phyloP scores from a whole-genome alignment of 257 asterid species.

The Lantana camara region DNA sequence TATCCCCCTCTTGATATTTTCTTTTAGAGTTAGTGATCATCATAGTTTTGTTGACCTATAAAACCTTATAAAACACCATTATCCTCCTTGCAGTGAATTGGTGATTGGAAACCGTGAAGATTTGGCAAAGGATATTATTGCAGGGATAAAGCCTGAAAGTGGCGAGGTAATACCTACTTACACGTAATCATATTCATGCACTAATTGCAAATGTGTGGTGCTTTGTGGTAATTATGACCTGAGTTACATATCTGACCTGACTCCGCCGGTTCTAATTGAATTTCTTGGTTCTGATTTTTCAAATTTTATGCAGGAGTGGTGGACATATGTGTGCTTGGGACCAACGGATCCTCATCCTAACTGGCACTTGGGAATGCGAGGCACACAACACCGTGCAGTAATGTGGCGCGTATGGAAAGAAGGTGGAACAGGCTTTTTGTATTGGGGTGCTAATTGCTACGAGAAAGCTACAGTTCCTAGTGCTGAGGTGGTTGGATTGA shows the following conservation, averaged over 20 bases:
- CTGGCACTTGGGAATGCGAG: conserved; percentile 99
- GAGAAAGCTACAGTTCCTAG: conserved; percentile 90
- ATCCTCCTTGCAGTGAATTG: conserved; percentile 79
- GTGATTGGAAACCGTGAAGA: conserved; percentile 98
- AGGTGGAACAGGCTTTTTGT: conserved; percentile 94
- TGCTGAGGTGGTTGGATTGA: conserved; percentile 71
- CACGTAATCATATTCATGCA: background rate
- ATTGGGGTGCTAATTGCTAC: conserved; percentile 99
- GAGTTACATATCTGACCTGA: background rate
- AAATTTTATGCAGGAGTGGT: conserved; percentile 79
- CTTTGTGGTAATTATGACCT: background rate
- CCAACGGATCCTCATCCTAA: conserved; percentile 99
- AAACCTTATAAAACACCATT: conserved; percentile 1
- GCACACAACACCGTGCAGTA: conserved; percentile 97
- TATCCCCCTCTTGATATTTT: background rate
- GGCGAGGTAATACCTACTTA: conserved; percentile 91
- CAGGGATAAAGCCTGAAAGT: conserved; percentile 92
- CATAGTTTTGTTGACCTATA: background rate
- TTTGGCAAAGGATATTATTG: conserved; percentile 79
- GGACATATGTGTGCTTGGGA: conserved; percentile 99
- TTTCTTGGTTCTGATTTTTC: conserved; percentile 16
- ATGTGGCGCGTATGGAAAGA: conserved; percentile 99
- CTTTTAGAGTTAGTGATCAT: background rate
- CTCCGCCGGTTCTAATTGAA: background rate
- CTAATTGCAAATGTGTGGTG: background rate